Base-by-base conservation (phyloP, 176 grass and related monocot species). In the Guadua angustifolia region DNA sequence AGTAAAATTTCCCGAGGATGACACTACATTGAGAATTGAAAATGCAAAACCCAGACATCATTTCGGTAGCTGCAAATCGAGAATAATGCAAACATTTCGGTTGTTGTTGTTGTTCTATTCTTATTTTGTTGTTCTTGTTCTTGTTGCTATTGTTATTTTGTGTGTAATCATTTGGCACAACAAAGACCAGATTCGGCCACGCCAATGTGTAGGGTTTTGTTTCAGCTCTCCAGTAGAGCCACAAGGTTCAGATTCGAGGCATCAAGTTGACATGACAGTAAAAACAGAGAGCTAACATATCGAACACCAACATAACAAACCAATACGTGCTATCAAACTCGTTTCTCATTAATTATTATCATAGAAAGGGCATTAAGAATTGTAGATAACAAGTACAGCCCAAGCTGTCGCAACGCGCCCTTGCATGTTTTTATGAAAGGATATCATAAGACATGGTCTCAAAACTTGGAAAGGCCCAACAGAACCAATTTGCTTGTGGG, bases 351-450 rank as follows among this genome's bases (percentile, higher is more conserved):
- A 51, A 45, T 39, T 25, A 69, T 72, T 53, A 71, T 61, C 36
- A 72, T 44, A 86, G 21, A 47, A 45, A 49, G 21, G 36, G 15
- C 50, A 50, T 64, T 78, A 4, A 17, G 57, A 58, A 58, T 78
- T 78, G 57, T 9, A 32, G 26, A 10, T 21, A 73, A 32, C 16
- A 24, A 72, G 73, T 47, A 78, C 36, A 77, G 6, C 71, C 46
- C 35, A 18, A 18, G 22, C 32, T 16, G 21, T 9, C 3, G 17
- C 60, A 81, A 46, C 16, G 10, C 15, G 0, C 70, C 44, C 24
- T 81, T 86, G 71, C 35, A 65, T 86, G 16, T 58, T 82, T 86
- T 82, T 73, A 78, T 82, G 35, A 7, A 84, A 45, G 50, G 25
- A 65, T 43, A 65, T n/a, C 29, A 56, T 0, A 58, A 50, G 35